Base-by-base conservation (phyloP, 345 rosid genomes). In the Acer campestre region DNA sequence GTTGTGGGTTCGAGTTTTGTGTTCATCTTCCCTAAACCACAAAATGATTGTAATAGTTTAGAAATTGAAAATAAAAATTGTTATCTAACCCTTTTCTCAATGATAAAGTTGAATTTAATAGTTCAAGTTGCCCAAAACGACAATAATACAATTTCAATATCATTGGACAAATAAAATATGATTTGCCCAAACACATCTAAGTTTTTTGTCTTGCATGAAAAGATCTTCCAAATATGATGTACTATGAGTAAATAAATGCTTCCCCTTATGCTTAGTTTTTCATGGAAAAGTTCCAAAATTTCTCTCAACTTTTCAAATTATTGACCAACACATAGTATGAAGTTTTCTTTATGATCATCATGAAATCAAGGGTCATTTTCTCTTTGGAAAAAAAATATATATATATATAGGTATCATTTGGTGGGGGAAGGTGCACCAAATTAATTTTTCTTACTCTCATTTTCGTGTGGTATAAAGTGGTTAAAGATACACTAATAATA, bases 301-400 rank as follows among this genome's bases (percentile, higher is more conserved):
- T 23, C 35, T 56, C 18, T 6, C 3, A 35, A 56, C 66, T 67
- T 70, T 67, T 73, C 72, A 48, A 55, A 67, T 71, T 68, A 51
- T 70, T 56, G 51, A 27, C 58, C 44, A 73, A 35, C 72, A 72
- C 7, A 18, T 13, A 68, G 42, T 16, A 71, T 67, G 66, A 44
- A 18, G 10, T 59, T 29, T 63, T 74, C 68, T 23, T 61, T 58
- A 8, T 55, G 17, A 35, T 67, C 48, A 48, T 40, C 71, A 49
- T 40, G 42, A 75, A 73, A 69, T 80, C 75, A 71, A 71, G 76
- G 77, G 78, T 81, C 78, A 73, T 71, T 81, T 74, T 80, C 81
- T 71, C 62, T 70, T 68, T 31, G 67, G 3, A 16, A 17, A 51
- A 17, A 16, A 51, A 49, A 27, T 25, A 25, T 0, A 25, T 25